A percentile compares a stretch with the other conserved stretches of the same genome.
These are phyloP conservation scores for Knoxdaviesia capensis DNA, from an alignment of 2,329 filamentous ascomycete species.

Conservation along the genomic window DNA sequence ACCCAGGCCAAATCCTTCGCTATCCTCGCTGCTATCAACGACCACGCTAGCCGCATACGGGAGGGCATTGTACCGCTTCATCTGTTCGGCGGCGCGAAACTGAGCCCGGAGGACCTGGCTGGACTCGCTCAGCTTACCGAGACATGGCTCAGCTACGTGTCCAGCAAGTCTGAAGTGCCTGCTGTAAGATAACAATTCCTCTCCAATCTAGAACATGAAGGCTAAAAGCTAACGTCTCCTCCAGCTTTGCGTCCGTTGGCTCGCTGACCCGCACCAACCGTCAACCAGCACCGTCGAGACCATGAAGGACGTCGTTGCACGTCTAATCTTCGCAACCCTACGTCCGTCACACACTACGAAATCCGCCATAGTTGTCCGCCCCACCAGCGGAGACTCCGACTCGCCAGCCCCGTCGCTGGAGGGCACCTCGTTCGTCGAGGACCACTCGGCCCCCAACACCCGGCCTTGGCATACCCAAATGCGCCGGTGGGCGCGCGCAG, in stretches of 20 bases:
- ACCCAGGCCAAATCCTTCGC: constrained; percentile 5
- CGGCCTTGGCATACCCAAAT: constrained; percentile 3
- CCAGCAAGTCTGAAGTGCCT: not conserved
- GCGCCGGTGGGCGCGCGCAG: constrained; percentile 2
- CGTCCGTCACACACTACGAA: not conserved
- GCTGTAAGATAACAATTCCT: not conserved
- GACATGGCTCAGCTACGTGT: constrained; percentile 7
- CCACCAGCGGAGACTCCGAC: not conserved
- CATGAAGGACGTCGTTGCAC: constrained; percentile 4
- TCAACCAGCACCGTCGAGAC: constrained; percentile 1
- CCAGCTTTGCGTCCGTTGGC: constrained; percentile 1
- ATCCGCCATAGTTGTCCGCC: not conserved
- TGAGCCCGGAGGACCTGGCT: constrained; percentile 8
- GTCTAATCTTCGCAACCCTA: constrained; percentile 2
- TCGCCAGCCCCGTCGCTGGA: not conserved
- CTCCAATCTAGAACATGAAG: no score
- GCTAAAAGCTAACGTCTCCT: not conserved
- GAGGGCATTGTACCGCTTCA: constrained; percentile 10
- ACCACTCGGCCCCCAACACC: constrained; percentile 1
- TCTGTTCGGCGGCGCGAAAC: constrained; percentile 5
- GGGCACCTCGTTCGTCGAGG: not conserved
- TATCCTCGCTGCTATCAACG: constrained; percentile 16
- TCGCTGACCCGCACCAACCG: constrained; percentile 1
- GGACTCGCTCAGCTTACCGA: constrained; percentile 14
- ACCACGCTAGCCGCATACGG: constrained; percentile 10